Evolutionary conservation across 352 stramenopile species (phyloP).

Genomic region (Aphanomyces stellatus): DNA sequence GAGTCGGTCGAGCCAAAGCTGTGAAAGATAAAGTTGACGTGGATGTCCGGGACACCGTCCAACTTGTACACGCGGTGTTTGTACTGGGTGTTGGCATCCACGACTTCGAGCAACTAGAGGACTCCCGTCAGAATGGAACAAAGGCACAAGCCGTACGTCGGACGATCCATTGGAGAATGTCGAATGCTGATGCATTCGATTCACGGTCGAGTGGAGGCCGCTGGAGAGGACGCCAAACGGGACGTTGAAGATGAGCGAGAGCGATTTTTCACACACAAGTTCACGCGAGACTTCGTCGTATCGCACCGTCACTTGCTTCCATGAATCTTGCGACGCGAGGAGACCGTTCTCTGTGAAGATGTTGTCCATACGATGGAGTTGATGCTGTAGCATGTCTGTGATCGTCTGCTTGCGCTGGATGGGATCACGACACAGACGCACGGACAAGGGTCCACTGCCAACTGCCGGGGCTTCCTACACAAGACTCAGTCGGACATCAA

Average conservation of each 20-base stretch:
- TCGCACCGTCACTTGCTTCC: constrained; percentile 14
- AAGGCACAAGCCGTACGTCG: neutral
- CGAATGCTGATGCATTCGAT: neutral
- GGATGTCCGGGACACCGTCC: neutral
- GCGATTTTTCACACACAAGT: neutral
- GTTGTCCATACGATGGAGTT: neutral
- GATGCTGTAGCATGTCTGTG: neutral
- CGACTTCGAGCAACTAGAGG: constrained; percentile 5
- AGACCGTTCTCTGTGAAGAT: neutral
- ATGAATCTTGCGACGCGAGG: neutral
- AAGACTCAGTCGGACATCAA: neutral
- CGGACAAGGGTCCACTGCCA: neutral
- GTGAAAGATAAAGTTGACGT: neutral
- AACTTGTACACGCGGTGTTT: neutral
- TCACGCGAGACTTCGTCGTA: constrained; percentile 1
- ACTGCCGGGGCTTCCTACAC: neutral
- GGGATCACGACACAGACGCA: neutral
- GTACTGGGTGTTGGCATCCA: neutral
- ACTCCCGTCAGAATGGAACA: neutral
- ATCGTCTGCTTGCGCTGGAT: neutral
- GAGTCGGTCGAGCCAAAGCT: neutral
- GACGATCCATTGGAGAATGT: neutral
- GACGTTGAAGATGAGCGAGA: constrained; percentile 3
- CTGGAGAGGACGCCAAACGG: neutral
- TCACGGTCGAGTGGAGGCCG: neutral